Base-by-base conservation (phyloP, 2,329 filamentous ascomycete species). In the Pseudonectria foliicola region DNA sequence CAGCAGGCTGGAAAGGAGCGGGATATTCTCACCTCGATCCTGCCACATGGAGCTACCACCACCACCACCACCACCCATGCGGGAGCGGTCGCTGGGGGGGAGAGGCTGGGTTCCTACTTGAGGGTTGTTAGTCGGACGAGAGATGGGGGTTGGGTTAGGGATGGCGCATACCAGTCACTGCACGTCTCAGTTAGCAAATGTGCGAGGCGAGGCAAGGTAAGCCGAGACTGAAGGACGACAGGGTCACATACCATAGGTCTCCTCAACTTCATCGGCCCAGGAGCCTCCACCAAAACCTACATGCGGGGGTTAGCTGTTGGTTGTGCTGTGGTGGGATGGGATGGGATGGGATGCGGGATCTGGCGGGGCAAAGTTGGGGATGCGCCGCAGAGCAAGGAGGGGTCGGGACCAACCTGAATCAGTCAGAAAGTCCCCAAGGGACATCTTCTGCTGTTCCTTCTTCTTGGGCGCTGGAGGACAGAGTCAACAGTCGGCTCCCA, bases 261-360 rank as follows among this genome's bases (percentile, higher is more conserved):
- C 88, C 66, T 98, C 92, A 70, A 98, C 95, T 63, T 98, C 92
- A 68, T 98, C 93, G 55, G 92, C 92, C 92, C 92, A 98, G 52
- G 92, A 96, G 59, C 90, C 56, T 55, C 60, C 88, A 51, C 69
- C 73, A 48, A 68, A 70, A 47, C 65, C 68, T 70, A 35, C 29
- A 36, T 34, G 24, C 25, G 33, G 26, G 28, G 31, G 50, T 60
- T 35, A 59, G 50, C 38, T 52, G 39, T 29, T 31, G 38, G 40
- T 28, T 40, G 29, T 35, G 29, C 41, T 38, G 42, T 30, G 38
- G 39, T 41, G 42, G 39, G 40, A 44, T 47, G 41, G 45, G 38
- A 41, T 42, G 42, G 39, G 33, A 40, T 32, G 41, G 31, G 35
- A 38, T 37, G 38, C 38, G 37, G 33, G 32, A 37, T 49, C 40